These are phyloP conservation scores for Eucalyptus curtisii DNA, from an alignment of 345 rosid genomes.

Conservation along the genomic window DNA sequence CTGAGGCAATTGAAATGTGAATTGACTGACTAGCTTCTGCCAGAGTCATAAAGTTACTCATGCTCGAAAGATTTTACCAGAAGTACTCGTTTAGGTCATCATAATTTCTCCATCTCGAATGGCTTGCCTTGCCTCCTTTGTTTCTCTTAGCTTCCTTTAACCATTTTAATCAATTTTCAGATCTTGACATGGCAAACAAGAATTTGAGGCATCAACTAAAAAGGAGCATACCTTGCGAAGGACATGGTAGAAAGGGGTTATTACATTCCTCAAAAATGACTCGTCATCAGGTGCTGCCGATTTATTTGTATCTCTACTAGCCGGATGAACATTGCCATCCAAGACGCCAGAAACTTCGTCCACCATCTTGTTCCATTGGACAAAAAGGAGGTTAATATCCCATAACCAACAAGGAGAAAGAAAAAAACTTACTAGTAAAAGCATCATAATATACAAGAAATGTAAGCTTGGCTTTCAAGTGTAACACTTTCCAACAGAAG, in stretches of 20 bases:
- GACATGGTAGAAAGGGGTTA: slow-evolving; percentile 69
- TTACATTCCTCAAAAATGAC: slow-evolving; percentile 63
- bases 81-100: slow-evolving; percentile 97
- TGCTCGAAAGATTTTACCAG: slow-evolving; percentile 42
- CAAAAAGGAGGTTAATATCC: background rate
- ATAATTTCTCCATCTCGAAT: slow-evolving; percentile 96
- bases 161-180: slow-evolving; percentile 1
- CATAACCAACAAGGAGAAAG: background rate
- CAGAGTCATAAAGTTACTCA: background rate
- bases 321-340: slow-evolving; percentile 32
- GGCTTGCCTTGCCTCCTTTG: slow-evolving; percentile 79
- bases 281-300: slow-evolving; percentile 56
- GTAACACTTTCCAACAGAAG: background rate
- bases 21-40: background rate
- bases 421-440: background rate
- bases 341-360: slow-evolving; percentile 44
- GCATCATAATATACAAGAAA: background rate
- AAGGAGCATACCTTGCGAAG: slow-evolving; percentile 46
- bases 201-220: background rate
- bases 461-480: background rate
- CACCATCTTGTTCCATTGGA: slow-evolving; percentile 58
- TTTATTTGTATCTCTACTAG: slow-evolving; percentile 39
- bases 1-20: slow-evolving; percentile 7
- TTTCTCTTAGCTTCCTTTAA: slow-evolving; percentile 79
- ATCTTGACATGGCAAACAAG: background rate